These are phyloP conservation scores for Nicotiana noctiflora DNA, from an alignment of 257 asterid species.

Conservation along the genomic window DNA sequence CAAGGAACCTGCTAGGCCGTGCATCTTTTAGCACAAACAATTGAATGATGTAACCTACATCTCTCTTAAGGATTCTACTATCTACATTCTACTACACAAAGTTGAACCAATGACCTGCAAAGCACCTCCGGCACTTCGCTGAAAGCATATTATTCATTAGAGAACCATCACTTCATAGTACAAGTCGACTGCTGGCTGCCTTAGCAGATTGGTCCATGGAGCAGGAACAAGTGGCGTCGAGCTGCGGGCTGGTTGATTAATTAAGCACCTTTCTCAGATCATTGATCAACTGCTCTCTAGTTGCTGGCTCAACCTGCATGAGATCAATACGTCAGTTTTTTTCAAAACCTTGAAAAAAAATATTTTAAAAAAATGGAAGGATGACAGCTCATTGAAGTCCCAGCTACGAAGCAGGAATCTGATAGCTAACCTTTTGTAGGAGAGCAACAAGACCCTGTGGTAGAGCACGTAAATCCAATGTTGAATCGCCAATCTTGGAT, in stretches of 20 bases:
- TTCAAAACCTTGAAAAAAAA: not conserved
- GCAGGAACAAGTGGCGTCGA: not conserved
- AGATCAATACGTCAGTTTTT: slow-evolving; percentile 4
- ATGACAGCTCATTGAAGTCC: not conserved
- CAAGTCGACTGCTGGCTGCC: not conserved
- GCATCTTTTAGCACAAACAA: slow-evolving; percentile 10
- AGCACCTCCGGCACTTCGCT: not conserved
- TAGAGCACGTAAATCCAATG: slow-evolving; percentile 58
- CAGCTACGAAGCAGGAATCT: not conserved
- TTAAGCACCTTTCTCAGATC: slow-evolving; percentile 54
- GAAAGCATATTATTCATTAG: not conserved
- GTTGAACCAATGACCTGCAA: not conserved
- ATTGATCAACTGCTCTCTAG: slow-evolving; percentile 44
- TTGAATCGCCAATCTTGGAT: slow-evolving; percentile 58
- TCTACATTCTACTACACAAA: slow-evolving; percentile 2
- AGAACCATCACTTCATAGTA: not conserved
- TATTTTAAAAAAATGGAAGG: no score
- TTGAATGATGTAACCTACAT: slow-evolving; percentile 1
- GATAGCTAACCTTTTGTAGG: slow-evolving; percentile 50
- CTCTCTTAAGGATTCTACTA: slow-evolving; percentile 11
- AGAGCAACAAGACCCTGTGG: slow-evolving; percentile 77
- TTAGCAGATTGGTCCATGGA: not conserved
- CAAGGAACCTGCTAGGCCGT: not conserved
- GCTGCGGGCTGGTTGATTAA: slow-evolving; percentile 15
- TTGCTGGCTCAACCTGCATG: slow-evolving; percentile 65